Conservation (phyloP, 371 early-diverging fungal genomes). For the Lichtheimia ornata region DNA sequence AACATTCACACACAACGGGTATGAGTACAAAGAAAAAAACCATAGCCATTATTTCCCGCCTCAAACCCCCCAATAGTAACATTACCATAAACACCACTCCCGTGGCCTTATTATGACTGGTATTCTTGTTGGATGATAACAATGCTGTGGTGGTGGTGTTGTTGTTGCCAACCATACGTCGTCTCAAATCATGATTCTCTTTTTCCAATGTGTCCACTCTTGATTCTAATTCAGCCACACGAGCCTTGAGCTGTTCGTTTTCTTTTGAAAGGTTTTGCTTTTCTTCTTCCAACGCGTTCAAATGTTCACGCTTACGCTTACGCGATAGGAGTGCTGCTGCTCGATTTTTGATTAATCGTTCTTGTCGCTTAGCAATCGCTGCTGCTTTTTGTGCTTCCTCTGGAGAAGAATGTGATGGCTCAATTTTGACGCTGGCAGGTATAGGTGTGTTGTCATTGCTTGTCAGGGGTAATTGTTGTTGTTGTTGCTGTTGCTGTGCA, state of each 20-base stretch:
- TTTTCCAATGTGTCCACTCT: constrained; percentile 35
- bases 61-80: background rate
- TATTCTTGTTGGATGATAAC: constrained; percentile 16
- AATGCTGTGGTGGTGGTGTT: no score
- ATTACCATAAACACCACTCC: constrained; percentile 76
- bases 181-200: constrained; percentile 38
- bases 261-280: constrained; percentile 14
- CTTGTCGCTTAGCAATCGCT: constrained; percentile 73
- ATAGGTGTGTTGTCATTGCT: background rate
- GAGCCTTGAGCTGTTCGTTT: constrained; percentile 40
- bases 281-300: constrained; percentile 66
- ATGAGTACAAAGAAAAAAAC: no score
- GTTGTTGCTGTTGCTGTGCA: constrained; percentile 12
- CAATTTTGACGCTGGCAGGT: constrained; percentile 12
- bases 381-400: constrained; percentile 33
- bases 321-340: constrained; percentile 87
- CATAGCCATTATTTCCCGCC: background rate
- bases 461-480: constrained; percentile 3
- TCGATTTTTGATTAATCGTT: constrained; percentile 89
- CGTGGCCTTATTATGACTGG: constrained; percentile 39
- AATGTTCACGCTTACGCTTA: constrained; percentile 86
- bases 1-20: constrained; percentile 10
- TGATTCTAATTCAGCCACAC: constrained; percentile 64
- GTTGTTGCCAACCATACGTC: constrained; percentile 1
- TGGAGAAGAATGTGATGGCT: constrained; percentile 5